Conservation (phyloP, 75 land plant genomes). For the Pinus taeda region DNA sequence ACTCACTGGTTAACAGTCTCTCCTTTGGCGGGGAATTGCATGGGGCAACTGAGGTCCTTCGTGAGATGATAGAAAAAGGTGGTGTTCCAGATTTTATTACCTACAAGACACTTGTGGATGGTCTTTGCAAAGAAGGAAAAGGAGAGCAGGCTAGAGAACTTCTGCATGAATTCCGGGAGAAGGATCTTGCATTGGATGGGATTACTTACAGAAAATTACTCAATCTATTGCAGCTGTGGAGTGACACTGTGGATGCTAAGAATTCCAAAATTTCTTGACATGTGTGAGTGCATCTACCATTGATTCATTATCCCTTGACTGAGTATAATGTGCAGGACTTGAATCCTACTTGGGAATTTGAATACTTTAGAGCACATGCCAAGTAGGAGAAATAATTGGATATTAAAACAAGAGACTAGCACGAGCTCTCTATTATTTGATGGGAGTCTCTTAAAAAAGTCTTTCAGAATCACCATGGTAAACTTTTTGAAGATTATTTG, state of each 20-base stretch:
- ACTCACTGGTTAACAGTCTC: slow-evolving; percentile 49
- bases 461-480: background rate
- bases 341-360: too few species aligned
- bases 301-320: background rate
- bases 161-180: slow-evolving; percentile 32
- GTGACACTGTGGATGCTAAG: background rate
- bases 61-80: slow-evolving; percentile 41
- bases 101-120: slow-evolving; percentile 42
- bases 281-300: background rate
- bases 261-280: background rate
- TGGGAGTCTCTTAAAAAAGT: background rate
- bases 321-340: background rate
- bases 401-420: background rate
- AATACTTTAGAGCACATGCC: too few species aligned
- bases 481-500: background rate
- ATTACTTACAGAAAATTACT: slow-evolving; percentile 29
- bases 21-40: slow-evolving; percentile 50
- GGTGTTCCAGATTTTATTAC: slow-evolving; percentile 43
- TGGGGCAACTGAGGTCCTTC: slow-evolving; percentile 32
- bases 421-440: background rate
- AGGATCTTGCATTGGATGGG: slow-evolving; percentile 31
- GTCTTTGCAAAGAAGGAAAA: slow-evolving; percentile 32
- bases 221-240: background rate
- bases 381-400: background rate
- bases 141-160: slow-evolving; percentile 29